Evolutionary conservation across 2,329 filamentous ascomycete genomes (phyloP).

Genomic region (Diaporthe longicolla): DNA sequence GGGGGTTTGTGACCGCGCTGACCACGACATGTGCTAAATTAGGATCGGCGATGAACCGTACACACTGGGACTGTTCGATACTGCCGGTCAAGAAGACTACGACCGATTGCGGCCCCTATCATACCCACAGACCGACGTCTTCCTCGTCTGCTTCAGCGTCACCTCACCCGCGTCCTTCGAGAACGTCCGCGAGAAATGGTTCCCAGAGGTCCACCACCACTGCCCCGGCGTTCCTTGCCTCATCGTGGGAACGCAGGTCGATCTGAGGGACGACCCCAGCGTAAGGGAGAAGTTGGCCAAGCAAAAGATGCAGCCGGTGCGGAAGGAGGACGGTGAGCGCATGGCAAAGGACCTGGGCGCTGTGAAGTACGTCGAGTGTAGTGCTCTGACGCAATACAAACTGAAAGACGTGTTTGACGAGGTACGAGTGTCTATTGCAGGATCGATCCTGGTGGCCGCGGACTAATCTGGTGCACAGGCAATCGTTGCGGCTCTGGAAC

Average conservation of each 20-base stretch:
- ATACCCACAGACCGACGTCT: conserved; percentile 98
- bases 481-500: conserved; percentile 95
- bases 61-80: conserved; percentile 97
- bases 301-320: conserved; percentile 95
- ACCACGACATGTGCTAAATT: conserved; percentile 42
- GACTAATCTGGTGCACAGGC: conserved; percentile 68
- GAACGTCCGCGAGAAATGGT: conserved; percentile 99
- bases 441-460: conserved; percentile 44
- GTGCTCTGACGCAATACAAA: conserved; percentile 97
- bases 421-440: conserved; percentile 66
- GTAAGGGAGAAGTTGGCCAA: conserved; percentile 93
- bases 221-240: conserved; percentile 97
- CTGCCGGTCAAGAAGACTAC: conserved; percentile 99
- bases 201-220: conserved; percentile 98
- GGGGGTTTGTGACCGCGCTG: conserved; percentile 26
- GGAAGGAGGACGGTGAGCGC: conserved; percentile 91
- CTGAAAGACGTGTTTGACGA: conserved; percentile 99
- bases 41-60: conserved; percentile 99
- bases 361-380: conserved; percentile 99
- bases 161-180: conserved; percentile 98
- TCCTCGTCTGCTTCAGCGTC: conserved; percentile 98
- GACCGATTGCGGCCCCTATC: conserved; percentile 96
- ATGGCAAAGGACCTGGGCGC: conserved; percentile 99
- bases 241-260: conserved; percentile 97
- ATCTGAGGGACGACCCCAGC: conserved; percentile 89